Base-by-base conservation (phyloP, 805 yeast genomes). In the Metschnikowia bowlesiae region DNA sequence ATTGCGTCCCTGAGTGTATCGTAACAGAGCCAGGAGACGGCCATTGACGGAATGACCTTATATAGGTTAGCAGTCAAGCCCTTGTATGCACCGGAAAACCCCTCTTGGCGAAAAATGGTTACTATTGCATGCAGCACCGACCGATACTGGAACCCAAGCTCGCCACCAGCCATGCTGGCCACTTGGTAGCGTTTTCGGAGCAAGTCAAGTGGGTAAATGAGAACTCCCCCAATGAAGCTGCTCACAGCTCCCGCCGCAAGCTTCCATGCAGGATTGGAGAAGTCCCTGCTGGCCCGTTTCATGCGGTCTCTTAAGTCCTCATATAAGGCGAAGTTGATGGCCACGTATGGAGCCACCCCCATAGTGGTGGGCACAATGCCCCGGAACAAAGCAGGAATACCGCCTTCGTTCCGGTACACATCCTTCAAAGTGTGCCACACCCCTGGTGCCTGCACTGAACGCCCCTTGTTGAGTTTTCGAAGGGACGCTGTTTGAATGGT, bases 291-390 rank as follows among this genome's bases (percentile, higher is more conserved):
- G 39, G 64, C 61, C 22, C 49, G 59, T 51, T 72, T 66, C 65
- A 78, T 69, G 47, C 71, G 62, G 52, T 85, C 94, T 54, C 90
- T 81, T 56, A 90, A 62, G 53, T 80, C 82, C 62, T 94, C 98
- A 71, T 91, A 92, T 42, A 89, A 82, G 2, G 96, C 85, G 64
- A 92, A 92, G 68, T 91, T 92, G 47, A 92, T 79, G 4, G 96
- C 96, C 32, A 89, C 97, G 62, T 91, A 94, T 1, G 98, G 97
- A 1, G 96, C 97, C 18, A 94, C 97, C 1, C 98, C 97, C 50
- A 88, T 69, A 1, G 91, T 82, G 0, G 98, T 92, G n/a, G 98
- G 96, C 53, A 84, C 73, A 10, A 91, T 74, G 2, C 99, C 99
- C 46, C 91, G 75, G 64, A 88, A 92, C 13, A 92, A 71, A 0